Percentiles rank a stretch among this genome's conserved stretches.
phyloP scores from a whole-genome alignment of 805 yeast genomes.

The Starmerella floris region DNA sequence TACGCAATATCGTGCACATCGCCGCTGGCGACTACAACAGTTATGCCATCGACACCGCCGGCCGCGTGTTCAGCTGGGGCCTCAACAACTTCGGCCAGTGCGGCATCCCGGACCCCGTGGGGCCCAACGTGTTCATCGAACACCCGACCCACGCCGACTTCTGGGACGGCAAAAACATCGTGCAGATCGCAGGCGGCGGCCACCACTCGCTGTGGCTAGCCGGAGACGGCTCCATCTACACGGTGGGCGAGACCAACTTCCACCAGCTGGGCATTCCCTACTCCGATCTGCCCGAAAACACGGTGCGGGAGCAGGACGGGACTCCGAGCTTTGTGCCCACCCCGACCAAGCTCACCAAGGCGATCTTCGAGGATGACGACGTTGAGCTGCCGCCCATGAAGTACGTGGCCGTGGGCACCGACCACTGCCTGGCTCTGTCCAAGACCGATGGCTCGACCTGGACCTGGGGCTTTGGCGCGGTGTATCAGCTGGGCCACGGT shows the following conservation, averaged over 20 bases:
- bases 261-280: slow-evolving; percentile 73
- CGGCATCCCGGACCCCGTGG: slow-evolving; percentile 50
- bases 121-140: slow-evolving; percentile 56
- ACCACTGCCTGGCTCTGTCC: slow-evolving; percentile 79
- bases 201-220: slow-evolving; percentile 79
- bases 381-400: slow-evolving; percentile 42
- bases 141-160: slow-evolving; percentile 63
- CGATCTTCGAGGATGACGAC: slow-evolving; percentile 21
- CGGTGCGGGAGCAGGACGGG: slow-evolving; percentile 68
- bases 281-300: slow-evolving; percentile 49
- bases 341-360: slow-evolving; percentile 53
- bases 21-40: slow-evolving; percentile 94
- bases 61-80: slow-evolving; percentile 80
- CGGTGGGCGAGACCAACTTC: slow-evolving; percentile 91
- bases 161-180: slow-evolving; percentile 42
- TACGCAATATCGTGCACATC: slow-evolving; percentile 62
- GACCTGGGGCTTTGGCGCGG: slow-evolving; percentile 98
- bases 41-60: slow-evolving; percentile 70
- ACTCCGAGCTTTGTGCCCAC: slow-evolving; percentile 63
- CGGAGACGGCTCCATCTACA: slow-evolving; percentile 55
- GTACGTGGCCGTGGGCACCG: slow-evolving; percentile 70
- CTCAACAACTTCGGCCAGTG: slow-evolving; percentile 95
- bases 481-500: slow-evolving; percentile 92
- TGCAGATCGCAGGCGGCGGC: slow-evolving; percentile 76
- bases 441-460: slow-evolving; percentile 63